Evolutionary conservation across 495 filamentous ascomycete species (phyloP).

Genomic region (Staphylotrichum tortipilum): DNA sequence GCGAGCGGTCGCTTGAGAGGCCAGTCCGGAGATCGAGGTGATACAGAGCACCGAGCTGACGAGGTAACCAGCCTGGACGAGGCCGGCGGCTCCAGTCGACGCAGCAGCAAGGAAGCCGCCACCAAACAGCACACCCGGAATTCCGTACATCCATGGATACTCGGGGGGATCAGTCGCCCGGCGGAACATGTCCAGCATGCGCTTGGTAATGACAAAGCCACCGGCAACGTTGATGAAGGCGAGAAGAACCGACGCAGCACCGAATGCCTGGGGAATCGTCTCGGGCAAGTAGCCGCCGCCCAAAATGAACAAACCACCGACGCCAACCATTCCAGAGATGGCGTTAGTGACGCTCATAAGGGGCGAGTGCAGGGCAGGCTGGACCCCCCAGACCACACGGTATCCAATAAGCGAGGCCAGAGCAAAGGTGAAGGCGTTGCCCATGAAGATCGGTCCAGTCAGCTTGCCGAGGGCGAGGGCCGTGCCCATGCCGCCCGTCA

Average conservation of each 20-base stretch:
- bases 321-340: slow-evolving; percentile 77
- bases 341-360: slow-evolving; percentile 84
- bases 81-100: slow-evolving; percentile 64
- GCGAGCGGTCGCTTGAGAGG: slow-evolving; percentile 67
- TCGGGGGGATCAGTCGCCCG: slow-evolving; percentile 71
- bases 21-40: slow-evolving; percentile 59
- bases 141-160: slow-evolving; percentile 73
- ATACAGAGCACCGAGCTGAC: slow-evolving; percentile 74
- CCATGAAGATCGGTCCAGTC: slow-evolving; percentile 71
- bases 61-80: slow-evolving; percentile 74
- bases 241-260: slow-evolving; percentile 66
- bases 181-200: slow-evolving; percentile 90
- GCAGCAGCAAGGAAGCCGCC: slow-evolving; percentile 69
- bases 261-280: slow-evolving; percentile 66
- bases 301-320: slow-evolving; percentile 76
- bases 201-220: slow-evolving; percentile 76
- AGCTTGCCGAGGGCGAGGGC: slow-evolving; percentile 65
- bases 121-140: slow-evolving; percentile 64
- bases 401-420: slow-evolving; percentile 74
- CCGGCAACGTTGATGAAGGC: slow-evolving; percentile 77
- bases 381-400: slow-evolving; percentile 71
- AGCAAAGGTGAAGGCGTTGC: slow-evolving; percentile 69
- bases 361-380: slow-evolving; percentile 67
- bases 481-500: slow-evolving; percentile 66
- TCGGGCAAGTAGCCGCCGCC: slow-evolving; percentile 64